Percentiles rank a stretch among this genome's conserved stretches.
These are phyloP conservation scores for Solanum hybrid DNA, from an alignment of 305 asterid species.

Conservation along the genomic window DNA sequence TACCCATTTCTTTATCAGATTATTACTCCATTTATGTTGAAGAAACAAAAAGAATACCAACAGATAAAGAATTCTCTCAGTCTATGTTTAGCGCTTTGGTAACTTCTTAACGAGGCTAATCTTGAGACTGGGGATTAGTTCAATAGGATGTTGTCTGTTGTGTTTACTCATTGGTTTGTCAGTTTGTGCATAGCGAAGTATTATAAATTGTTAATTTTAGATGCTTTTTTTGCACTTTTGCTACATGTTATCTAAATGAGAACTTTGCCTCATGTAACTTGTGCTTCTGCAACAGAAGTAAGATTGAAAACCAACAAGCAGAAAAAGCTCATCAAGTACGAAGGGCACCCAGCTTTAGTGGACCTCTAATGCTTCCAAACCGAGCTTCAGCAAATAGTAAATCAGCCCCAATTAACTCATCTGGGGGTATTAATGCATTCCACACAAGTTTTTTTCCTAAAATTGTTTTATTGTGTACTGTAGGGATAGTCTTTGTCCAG, in stretches of 20 bases:
- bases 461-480: not conserved
- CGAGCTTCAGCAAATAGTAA: slow-evolving; percentile 98
- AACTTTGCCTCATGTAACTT: not conserved
- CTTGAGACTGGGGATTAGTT: not conserved
- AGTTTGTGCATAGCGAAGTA: not conserved
- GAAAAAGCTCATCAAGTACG: slow-evolving; percentile 63
- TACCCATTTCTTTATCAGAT: not conserved
- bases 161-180: not conserved
- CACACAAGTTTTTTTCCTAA: not conserved
- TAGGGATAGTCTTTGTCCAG: not conserved
- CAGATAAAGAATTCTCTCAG: not conserved
- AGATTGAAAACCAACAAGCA: slow-evolving; percentile 47
- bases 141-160: not conserved
- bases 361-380: slow-evolving; percentile 91
- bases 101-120: not conserved
- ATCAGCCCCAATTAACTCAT: slow-evolving; percentile 95
- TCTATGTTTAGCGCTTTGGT: not conserved
- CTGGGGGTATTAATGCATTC: slow-evolving; percentile 55
- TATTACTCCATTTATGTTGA: not conserved
- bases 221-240: not conserved
- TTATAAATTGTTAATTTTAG: not conserved
- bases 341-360: slow-evolving; percentile 90
- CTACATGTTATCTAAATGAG: not conserved
- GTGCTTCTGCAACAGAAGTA: slow-evolving; percentile 43
- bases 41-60: not conserved